Base-by-base conservation (phyloP, 371 early-diverging fungal genomes). In the Mucor mucedo region DNA sequence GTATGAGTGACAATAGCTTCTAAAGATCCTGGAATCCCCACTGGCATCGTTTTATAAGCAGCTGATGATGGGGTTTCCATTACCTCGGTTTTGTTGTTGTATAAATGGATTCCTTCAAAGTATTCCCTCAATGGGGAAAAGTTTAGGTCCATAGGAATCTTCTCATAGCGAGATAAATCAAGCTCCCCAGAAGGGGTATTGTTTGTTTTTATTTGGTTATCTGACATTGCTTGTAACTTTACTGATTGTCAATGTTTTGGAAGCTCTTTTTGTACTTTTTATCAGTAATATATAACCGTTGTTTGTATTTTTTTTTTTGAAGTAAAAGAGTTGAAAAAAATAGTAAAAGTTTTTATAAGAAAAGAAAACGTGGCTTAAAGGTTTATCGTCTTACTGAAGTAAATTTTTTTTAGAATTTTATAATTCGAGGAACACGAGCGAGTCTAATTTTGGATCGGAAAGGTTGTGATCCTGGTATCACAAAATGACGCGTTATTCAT, bases 121-220 rank as follows among this genome's bases (percentile, higher is more conserved):
- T 35, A 47, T 21, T 38, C 13, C 21, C 45, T 38, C 38, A 58
- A 35, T 44, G 58, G 58, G 1, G 58, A 58, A 38, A 27, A 21
- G 11, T 32, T 58, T 16, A 58, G 38, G 13, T 58, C 58, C 47
- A 58, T 45, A 35, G 58, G 58, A 16, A 58, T 47, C 11, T 47
- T 45, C 35, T 47, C 45, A 16, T 58, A 58, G 13, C 45, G 58
- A 3, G 33, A 33, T 16, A 35, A 35, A 21, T 33, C 38, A 13
- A 45, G 35, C 5, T 33, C 48, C 38, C n/a, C 39, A 21, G 53
- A 55, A 54, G 54, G 5, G 6, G 47, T 21, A 5, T 5, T n/a
- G 4, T 27, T n/a, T 44, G 5, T n/a, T 44, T 44, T 44, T 2
- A 44, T 44, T 13, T 10, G 5, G 9, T 21, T 47, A 27, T 47